Percentiles rank a stretch among this genome's conserved stretches.
phyloP scores from a whole-genome alignment of 805 yeast species.

The Starmerella kuoi region DNA sequence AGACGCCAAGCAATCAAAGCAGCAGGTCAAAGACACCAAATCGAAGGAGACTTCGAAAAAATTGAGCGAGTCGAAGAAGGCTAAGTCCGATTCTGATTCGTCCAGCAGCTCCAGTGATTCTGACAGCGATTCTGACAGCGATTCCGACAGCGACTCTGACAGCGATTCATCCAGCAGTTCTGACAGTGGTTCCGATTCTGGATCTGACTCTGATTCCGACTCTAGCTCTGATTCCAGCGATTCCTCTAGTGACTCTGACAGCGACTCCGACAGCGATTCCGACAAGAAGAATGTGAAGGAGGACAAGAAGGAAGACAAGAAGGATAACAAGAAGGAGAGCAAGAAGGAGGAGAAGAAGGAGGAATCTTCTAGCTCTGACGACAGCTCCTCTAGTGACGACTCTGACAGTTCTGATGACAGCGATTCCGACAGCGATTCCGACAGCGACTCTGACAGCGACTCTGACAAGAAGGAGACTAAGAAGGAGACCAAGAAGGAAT shows the following conservation, averaged over 20 bases:
- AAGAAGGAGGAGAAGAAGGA: not conserved
- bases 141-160: slow-evolving; percentile 24
- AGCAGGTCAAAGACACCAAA: slow-evolving; percentile 6
- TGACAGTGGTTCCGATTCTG: slow-evolving; percentile 22
- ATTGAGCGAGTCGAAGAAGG: slow-evolving; percentile 10
- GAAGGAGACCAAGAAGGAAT: slow-evolving; percentile 17
- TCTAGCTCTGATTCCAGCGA: slow-evolving; percentile 24
- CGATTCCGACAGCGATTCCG: slow-evolving; percentile 27
- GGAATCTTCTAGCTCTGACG: not conserved
- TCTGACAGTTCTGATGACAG: slow-evolving; percentile 9
- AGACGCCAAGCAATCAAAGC: slow-evolving; percentile 11
- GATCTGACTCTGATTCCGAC: slow-evolving; percentile 19
- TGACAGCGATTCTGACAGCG: slow-evolving; percentile 26
- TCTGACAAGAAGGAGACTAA: not conserved
- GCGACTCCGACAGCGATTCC: slow-evolving; percentile 13
- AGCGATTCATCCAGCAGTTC: slow-evolving; percentile 24
- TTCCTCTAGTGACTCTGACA: slow-evolving; percentile 25
- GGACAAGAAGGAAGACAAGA: slow-evolving; percentile 13
- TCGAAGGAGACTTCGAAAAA: slow-evolving; percentile 6
- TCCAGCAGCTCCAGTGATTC: slow-evolving; percentile 25
- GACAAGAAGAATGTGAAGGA: slow-evolving; percentile 7
- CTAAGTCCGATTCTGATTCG: slow-evolving; percentile 28
- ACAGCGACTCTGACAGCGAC: slow-evolving; percentile 23
- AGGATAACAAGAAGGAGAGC: not conserved
- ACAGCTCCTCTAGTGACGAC: not conserved